Evolutionary conservation across 2,329 filamentous ascomycete species (phyloP).

Genomic region (Botrytis paeoniae): DNA sequence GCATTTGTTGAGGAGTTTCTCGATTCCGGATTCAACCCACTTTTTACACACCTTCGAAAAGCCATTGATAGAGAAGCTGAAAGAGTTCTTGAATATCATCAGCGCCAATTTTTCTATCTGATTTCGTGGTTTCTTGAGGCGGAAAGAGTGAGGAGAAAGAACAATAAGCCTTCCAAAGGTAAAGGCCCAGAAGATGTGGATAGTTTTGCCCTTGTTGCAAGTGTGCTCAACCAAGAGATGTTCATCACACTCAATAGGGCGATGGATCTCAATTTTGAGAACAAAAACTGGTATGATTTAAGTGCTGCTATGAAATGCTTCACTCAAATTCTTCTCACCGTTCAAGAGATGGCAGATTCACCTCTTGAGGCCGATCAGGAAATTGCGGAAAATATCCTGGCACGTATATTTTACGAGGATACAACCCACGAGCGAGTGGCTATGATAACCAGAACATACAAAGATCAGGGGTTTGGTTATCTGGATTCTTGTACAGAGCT

Average conservation of each 20-base stretch:
- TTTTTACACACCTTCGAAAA: conserved; percentile 81
- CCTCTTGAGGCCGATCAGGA: conserved; percentile 90
- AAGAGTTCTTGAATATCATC: conserved; percentile 73
- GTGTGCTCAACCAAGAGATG: conserved; percentile 89
- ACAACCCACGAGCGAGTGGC: conserved; percentile 86
- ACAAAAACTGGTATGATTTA: conserved; percentile 83
- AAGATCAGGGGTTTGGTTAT: conserved; percentile 90
- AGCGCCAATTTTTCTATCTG: conserved; percentile 86
- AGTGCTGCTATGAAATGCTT: conserved; percentile 90
- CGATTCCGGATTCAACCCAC: conserved; percentile 90
- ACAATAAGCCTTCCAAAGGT: conserved; percentile 51
- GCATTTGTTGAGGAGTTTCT: conserved; percentile 89
- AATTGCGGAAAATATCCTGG: conserved; percentile 95
- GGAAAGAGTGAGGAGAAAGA: conserved; percentile 68
- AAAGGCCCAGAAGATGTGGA: conserved; percentile 55
- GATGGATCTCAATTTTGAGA: conserved; percentile 75
- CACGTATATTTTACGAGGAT: conserved; percentile 97
- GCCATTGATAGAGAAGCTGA: conserved; percentile 87
- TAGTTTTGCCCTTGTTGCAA: conserved; percentile 82
- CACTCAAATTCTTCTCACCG: conserved; percentile 86
- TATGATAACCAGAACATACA: conserved; percentile 78
- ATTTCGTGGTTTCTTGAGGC: conserved; percentile 90
- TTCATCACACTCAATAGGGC: conserved; percentile 84
- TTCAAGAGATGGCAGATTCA: conserved; percentile 87
- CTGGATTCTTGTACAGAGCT: conserved; percentile 90